A percentile compares a stretch with the other conserved stretches of the same genome.
phyloP scores from a whole-genome alignment of 2,329 filamentous ascomycete genomes.

The Lachnellula cervina region DNA sequence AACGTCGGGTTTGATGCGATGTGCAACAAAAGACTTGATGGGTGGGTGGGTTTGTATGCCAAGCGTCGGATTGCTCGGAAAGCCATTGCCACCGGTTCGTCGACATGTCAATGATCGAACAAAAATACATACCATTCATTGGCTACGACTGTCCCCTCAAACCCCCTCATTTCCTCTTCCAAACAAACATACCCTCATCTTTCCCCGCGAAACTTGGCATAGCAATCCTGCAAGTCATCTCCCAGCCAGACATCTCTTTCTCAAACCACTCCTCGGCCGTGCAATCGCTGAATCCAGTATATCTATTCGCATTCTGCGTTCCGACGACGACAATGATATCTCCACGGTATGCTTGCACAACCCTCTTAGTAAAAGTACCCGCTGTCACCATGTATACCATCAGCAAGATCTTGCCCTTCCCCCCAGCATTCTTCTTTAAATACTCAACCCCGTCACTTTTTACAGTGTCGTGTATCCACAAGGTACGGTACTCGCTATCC shows the following conservation, averaged over 20 bases:
- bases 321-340: conserved; percentile 66
- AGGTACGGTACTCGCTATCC: conserved; percentile 62
- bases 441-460: conserved; percentile 55
- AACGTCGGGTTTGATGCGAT: too few relatives aligned
- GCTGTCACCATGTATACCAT: conserved; percentile 68
- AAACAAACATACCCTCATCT: conserved; percentile 70
- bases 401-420: conserved; percentile 55
- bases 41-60: too few relatives aligned
- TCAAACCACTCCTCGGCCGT: conserved; percentile 65
- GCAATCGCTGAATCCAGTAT: conserved; percentile 61
- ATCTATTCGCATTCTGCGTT: conserved; percentile 70
- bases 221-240: conserved; percentile 57
- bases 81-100: too few relatives aligned
- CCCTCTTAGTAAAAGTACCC: conserved; percentile 57
- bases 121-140: too few relatives aligned
- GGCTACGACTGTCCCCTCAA: too few relatives aligned
- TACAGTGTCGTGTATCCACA: conserved; percentile 65
- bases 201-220: conserved; percentile 72
- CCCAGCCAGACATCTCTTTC: conserved; percentile 52
- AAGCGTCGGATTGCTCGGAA: too few relatives aligned
- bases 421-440: conserved; percentile 45
- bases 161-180: conserved; percentile 7
- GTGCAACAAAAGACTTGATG: too few relatives aligned
- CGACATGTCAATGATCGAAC: too few relatives aligned
- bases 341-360: conserved; percentile 57